Evolutionary conservation across 2,329 filamentous ascomycete species (phyloP).

Genomic region (Fusarium torreyae): DNA sequence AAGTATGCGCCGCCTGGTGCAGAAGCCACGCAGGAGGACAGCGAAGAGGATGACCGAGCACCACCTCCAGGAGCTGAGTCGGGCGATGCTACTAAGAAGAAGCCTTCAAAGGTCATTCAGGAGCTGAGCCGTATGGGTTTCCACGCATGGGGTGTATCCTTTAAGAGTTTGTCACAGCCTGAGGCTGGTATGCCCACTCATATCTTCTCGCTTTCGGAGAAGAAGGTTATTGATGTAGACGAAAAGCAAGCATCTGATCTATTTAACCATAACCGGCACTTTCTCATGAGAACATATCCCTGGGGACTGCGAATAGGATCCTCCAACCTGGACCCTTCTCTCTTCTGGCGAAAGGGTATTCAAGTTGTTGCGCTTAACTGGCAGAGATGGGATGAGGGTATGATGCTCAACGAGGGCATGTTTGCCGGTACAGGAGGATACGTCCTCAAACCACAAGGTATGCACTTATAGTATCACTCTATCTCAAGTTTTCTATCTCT

Average conservation of each 20-base stretch:
- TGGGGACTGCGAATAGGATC: slow-evolving; percentile 85
- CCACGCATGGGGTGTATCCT: slow-evolving; percentile 87
- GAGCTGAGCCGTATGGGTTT: slow-evolving; percentile 82
- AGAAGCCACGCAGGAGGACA: slow-evolving; percentile 53
- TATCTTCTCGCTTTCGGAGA: slow-evolving; percentile 78
- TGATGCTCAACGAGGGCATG: slow-evolving; percentile 97
- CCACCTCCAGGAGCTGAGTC: slow-evolving; percentile 52
- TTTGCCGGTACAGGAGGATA: slow-evolving; percentile 88
- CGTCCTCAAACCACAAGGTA: slow-evolving; percentile 84
- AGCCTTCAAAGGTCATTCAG: slow-evolving; percentile 75
- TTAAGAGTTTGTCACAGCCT: slow-evolving; percentile 82
- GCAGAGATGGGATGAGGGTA: slow-evolving; percentile 91
- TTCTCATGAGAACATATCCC: slow-evolving; percentile 90
- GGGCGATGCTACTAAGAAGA: slow-evolving; percentile 67
- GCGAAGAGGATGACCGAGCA: slow-evolving; percentile 56
- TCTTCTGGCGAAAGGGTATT: slow-evolving; percentile 90
- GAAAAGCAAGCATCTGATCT: slow-evolving; percentile 67
- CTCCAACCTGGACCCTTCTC: slow-evolving; percentile 87
- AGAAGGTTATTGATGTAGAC: slow-evolving; percentile 73
- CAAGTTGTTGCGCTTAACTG: slow-evolving; percentile 95
- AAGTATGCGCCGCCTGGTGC: slow-evolving; percentile 71
- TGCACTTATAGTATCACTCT: not conserved
- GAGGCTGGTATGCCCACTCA: slow-evolving; percentile 76
- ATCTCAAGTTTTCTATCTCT: not conserved
- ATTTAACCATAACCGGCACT: slow-evolving; percentile 86